Evolutionary conservation across 192 early-diverging fungal species (phyloP).

Genomic region (Backusella morwellensis): DNA sequence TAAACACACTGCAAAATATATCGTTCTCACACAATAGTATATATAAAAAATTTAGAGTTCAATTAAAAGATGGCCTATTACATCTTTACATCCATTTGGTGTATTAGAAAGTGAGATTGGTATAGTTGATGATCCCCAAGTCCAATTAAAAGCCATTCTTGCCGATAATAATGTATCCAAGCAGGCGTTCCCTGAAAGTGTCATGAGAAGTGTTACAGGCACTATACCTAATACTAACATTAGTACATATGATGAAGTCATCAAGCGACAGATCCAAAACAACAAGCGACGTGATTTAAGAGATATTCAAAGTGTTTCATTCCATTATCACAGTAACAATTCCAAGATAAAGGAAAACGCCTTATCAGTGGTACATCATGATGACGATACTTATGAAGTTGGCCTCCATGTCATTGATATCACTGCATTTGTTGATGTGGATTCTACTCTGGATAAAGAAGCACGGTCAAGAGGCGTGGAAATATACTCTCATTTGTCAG

Average conservation of each 20-base stretch:
- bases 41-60: conserved; percentile 41
- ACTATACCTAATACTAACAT: not conserved
- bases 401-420: conserved; percentile 90
- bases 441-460: conserved; percentile 88
- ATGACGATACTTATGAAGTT: conserved; percentile 69
- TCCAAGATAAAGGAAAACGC: conserved; percentile 71
- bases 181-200: conserved; percentile 64
- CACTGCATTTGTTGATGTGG: conserved; percentile 88
- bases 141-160: conserved; percentile 77
- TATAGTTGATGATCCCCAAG: conserved; percentile 71
- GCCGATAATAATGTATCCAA: conserved; percentile 73
- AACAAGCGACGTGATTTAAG: conserved; percentile 57
- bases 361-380: conserved; percentile 54
- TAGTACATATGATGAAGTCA: not conserved
- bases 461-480: conserved; percentile 89
- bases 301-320: conserved; percentile 67
- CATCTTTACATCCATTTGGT: conserved; percentile 70
- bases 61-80: conserved; percentile 66
- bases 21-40: not conserved
- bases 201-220: conserved; percentile 67
- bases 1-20: not conserved
- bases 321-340: conserved; percentile 64
- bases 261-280: conserved; percentile 68
- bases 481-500: conserved; percentile 49
- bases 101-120: conserved; percentile 68